Base-by-base conservation (phyloP, 1,284 basidiomycete genomes). In the Sporisorium graminicola region DNA sequence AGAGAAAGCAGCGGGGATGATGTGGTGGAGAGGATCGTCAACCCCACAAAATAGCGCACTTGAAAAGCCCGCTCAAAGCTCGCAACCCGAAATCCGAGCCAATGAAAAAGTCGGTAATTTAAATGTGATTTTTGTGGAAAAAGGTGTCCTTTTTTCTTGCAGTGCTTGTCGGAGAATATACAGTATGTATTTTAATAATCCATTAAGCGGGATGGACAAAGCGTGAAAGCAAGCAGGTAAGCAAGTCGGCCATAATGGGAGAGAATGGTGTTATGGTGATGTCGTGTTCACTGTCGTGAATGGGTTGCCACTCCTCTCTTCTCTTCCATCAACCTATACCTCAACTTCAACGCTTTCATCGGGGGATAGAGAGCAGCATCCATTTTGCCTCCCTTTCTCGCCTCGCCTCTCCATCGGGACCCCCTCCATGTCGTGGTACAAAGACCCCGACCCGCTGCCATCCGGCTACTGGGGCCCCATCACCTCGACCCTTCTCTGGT, bases 401-500 rank as follows among this genome's bases (percentile, higher is more conserved):
- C 10, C 13, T 44, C 40, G 12, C 16, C 24, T 37, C 42, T 14
- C 40, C 31, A 33, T 35, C 20, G 9, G 31, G 31, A 1, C 51
- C 5, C 7, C 5, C n/a, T 6, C 22, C 24, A 75, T 75, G 73
- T 75, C 73, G 18, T 75, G 73, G 73, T 63, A 66, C 24, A 31
- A 60, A 50, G 59, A 58, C 33, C 60, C 65, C 6, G 29, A 52
- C 1, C 70, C 74, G 0, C 51, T 65, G 3, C 56, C 76, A 9
- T 16, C 13, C 5, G 82, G 81, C 20, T 79, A 81, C 62, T 84
- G 82, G 82, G 82, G 82, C 9, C 71, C 74, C 5, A 70, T 81
- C 18, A 85, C 82, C 9, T 67, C 66, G 27, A 83, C 82, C 1
- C 64, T 85, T 12, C 52, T 81, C 26, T 85, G 83, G 83, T 85